Evolutionary conservation across 2,329 filamentous ascomycete genomes (phyloP), one percentile per base, ranked within the genome.

Genomic region (Neoscytalidium dimidiatum): DNA sequence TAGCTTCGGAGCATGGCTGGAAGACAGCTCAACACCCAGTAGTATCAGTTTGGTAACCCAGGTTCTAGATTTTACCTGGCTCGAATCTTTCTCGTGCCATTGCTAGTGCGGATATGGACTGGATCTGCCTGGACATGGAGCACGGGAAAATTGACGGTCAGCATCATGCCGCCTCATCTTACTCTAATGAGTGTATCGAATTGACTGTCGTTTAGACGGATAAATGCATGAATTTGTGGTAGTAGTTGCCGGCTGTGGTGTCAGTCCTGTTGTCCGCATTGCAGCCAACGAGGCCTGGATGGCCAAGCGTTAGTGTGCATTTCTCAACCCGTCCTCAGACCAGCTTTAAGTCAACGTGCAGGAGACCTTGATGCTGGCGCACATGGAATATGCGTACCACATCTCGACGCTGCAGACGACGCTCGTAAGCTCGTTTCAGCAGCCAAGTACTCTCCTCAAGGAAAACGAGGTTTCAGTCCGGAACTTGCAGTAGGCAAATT

Each of bases 241-340:
- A 14, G 79, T 80, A 21, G 78, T 82, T 43, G 78, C 78, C 44
- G 75, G 77, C 23, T 78, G 78, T 62, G 78, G 78, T 11, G 77
- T 81, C 26, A 78, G 75, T 33, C 80, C 80, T 3, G 67, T 82
- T 11, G 79, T 82, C 21, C 74, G 79, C 58, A 82, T 87, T 46
- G 80, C 84, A 17, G 84, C 83, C 29, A 85, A 85, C 64, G 84
- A 87, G 75, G 79, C 82, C 53, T 87, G 84, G 85, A 86, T 87
- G 84, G 84, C 87, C 65, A 88, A 88, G 72, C 77, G 85, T 80
- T 73, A 65, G 76, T 71, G 76, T 71, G 64, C 11, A 57, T 46
- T 23, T 41, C 61, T 31, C 49, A 13, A n/a, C 13, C 28, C 7
- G 6, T 23, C 17, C 7, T 35, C 33, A 29, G 21, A 58, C 46